Evolutionary conservation across 495 filamentous ascomycete species (phyloP).

Genomic region (Cladorrhinum samala): DNA sequence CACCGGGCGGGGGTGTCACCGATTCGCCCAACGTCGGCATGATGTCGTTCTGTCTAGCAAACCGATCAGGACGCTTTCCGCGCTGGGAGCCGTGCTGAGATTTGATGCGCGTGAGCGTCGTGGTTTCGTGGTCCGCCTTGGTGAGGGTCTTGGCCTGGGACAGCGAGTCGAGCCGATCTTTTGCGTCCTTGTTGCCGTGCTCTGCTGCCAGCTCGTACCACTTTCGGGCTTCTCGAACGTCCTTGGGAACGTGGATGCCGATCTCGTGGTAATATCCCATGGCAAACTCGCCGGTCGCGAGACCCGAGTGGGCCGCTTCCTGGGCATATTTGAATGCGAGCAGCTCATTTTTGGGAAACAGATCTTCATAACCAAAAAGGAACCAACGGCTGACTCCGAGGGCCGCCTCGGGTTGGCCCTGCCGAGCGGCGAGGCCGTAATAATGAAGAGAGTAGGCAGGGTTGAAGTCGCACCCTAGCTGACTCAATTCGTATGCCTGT

Average conservation of each 20-base stretch:
- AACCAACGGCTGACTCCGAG: constrained; percentile 99
- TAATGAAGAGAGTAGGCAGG: constrained; percentile 90
- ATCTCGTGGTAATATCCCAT: constrained; percentile 98
- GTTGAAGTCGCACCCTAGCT: constrained; percentile 90
- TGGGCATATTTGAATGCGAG: constrained; percentile 87
- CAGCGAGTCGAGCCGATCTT: constrained; percentile 74
- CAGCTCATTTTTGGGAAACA: constrained; percentile 92
- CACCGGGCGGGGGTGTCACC: constrained; percentile 11
- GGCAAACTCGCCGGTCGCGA: constrained; percentile 91
- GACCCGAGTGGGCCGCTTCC: constrained; percentile 69
- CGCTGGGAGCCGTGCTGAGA: constrained; percentile 85
- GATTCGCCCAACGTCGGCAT: constrained; percentile 48
- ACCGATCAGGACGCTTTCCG: constrained; percentile 61
- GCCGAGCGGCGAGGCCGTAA: constrained; percentile 85
- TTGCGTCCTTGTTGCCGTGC: constrained; percentile 88
- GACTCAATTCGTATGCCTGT: constrained; percentile 87
- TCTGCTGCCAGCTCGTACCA: constrained; percentile 91
- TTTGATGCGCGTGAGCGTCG: constrained; percentile 84
- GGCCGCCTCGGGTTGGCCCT: constrained; percentile 82
- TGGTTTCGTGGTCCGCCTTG: constrained; percentile 84
- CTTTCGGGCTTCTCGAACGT: constrained; percentile 72
- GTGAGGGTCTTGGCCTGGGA: constrained; percentile 80
- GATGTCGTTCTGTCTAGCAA: constrained; percentile 39
- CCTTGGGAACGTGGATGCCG: constrained; percentile 75
- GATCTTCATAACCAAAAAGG: constrained; percentile 82